phyloP scores from a whole-genome alignment of 1,139 yeast species.

The Lodderomyces pseudojiufengensis region DNA sequence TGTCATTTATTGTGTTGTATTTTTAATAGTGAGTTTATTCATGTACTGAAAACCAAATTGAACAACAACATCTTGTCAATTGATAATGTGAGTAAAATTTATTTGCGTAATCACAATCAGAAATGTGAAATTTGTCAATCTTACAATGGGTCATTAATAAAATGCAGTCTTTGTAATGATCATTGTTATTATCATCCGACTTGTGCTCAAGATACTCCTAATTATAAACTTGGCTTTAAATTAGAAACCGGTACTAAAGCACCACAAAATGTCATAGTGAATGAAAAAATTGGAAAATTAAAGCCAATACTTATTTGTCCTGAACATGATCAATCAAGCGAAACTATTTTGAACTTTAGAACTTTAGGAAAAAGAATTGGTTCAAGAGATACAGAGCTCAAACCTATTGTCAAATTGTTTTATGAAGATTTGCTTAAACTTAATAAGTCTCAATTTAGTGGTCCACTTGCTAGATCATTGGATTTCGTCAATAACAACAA shows the following conservation, averaged over 20 bases:
- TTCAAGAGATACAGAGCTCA: conserved; percentile 20
- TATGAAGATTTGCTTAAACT: conserved; percentile 38
- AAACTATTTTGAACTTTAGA: conserved; percentile 18
- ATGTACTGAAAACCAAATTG: neutral
- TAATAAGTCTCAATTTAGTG: conserved; percentile 18
- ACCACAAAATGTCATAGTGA: conserved; percentile 22
- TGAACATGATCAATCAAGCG: conserved; percentile 25
- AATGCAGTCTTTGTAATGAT: conserved; percentile 27
- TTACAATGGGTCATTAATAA: conserved; percentile 28
- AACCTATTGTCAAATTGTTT: conserved; percentile 41
- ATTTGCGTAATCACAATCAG: conserved; percentile 21
- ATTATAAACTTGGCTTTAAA: conserved; percentile 45
- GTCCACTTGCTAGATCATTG: conserved; percentile 33
- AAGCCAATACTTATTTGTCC: conserved; percentile 44
- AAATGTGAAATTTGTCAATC: conserved; percentile 30
- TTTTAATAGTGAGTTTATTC: conserved; percentile 28
- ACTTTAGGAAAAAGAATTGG: conserved; percentile 34
- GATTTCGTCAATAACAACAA: conserved; percentile 26
- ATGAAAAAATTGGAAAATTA: conserved; percentile 34
- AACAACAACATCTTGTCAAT: conserved; percentile 21
- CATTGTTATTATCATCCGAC: conserved; percentile 50
- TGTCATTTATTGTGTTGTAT: conserved; percentile 76
- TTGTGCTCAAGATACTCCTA: conserved; percentile 57
- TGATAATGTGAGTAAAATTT: conserved; percentile 29
- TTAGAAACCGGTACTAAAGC: conserved; percentile 16